A percentile compares a stretch with the other conserved stretches of the same genome.
Evolutionary conservation across 805 yeast species (phyloP).

Genomic region (Candida palmyrensis): DNA sequence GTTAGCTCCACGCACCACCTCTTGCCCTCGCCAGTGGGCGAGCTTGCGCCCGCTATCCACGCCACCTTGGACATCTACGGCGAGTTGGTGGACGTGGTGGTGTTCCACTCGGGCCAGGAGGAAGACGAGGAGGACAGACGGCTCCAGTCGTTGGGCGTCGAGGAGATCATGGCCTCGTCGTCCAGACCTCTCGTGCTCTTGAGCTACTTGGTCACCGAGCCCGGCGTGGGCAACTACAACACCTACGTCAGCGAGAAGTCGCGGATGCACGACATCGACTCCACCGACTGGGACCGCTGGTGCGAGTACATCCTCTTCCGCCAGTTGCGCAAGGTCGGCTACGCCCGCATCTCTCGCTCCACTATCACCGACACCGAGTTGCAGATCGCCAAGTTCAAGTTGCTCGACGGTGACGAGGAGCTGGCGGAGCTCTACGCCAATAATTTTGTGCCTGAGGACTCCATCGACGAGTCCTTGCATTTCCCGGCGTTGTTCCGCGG

Average conservation of each 20-base stretch:
- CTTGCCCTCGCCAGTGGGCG: slow-evolving; percentile 96
- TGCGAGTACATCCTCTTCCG: slow-evolving; percentile 93
- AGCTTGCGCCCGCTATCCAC: slow-evolving; percentile 95
- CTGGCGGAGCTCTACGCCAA: slow-evolving; percentile 47
- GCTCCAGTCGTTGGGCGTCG: slow-evolving; percentile 71
- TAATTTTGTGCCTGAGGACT: slow-evolving; percentile 48
- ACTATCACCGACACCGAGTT: slow-evolving; percentile 96
- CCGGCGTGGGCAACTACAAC: slow-evolving; percentile 85
- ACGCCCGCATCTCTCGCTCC: slow-evolving; percentile 89
- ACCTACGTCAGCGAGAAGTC: slow-evolving; percentile 80
- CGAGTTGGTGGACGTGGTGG: slow-evolving; percentile 82
- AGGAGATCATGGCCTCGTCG: slow-evolving; percentile 77
- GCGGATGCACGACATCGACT: slow-evolving; percentile 91
- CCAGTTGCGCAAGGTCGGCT: slow-evolving; percentile 80
- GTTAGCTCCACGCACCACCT: slow-evolving; percentile 84
- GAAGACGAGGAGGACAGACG: slow-evolving; percentile 94
- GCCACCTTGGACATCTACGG: slow-evolving; percentile 94
- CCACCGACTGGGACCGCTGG: slow-evolving; percentile 96
- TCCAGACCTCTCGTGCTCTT: slow-evolving; percentile 79
- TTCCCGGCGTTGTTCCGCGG: slow-evolving; percentile 82
- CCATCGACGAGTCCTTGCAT: slow-evolving; percentile 56
- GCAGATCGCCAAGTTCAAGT: slow-evolving; percentile 88
- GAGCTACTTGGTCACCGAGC: slow-evolving; percentile 87
- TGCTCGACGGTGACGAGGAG: slow-evolving; percentile 35
- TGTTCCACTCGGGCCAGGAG: slow-evolving; percentile 97